Conservation (phyloP, 768 basidiomycete genomes). For the Lentinula boryana region DNA sequence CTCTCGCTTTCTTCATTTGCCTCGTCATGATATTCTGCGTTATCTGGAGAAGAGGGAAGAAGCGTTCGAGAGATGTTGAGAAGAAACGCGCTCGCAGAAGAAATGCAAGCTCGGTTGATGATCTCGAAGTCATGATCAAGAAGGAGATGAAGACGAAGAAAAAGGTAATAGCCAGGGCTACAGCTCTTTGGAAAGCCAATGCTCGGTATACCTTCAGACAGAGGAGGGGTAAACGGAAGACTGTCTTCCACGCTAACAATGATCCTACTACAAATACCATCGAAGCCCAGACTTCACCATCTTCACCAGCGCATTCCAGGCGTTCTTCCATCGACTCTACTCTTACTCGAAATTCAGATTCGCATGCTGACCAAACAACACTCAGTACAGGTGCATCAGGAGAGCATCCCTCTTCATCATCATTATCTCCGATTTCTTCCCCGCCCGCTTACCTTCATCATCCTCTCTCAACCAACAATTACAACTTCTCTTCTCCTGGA, state of each 20-base stretch:
- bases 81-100: slow-evolving; percentile 40
- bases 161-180: slow-evolving; percentile 60
- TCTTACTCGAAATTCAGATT: neutral
- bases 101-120: slow-evolving; percentile 22
- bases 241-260: slow-evolving; percentile 3
- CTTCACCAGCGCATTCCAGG: neutral
- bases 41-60: slow-evolving; percentile 48
- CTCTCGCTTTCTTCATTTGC: slow-evolving; percentile 56
- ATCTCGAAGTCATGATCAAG: slow-evolving; percentile 24
- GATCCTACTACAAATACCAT: neutral
- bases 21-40: slow-evolving; percentile 56
- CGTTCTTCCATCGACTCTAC: neutral
- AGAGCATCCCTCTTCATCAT: neutral
- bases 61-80: slow-evolving; percentile 33
- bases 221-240: slow-evolving; percentile 40
- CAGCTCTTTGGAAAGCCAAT: slow-evolving; percentile 64
- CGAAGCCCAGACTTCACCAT: neutral
- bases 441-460: slow-evolving; percentile 8
- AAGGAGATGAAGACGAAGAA: slow-evolving; percentile 45
- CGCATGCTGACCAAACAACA: neutral
- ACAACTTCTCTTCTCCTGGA: neutral
- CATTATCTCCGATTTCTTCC: slow-evolving; percentile 10
- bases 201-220: slow-evolving; percentile 56
- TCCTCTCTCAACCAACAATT: neutral
- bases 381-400: neutral